Conservation (phyloP, 305 asterid species). For the Fraxinus platypoda region DNA sequence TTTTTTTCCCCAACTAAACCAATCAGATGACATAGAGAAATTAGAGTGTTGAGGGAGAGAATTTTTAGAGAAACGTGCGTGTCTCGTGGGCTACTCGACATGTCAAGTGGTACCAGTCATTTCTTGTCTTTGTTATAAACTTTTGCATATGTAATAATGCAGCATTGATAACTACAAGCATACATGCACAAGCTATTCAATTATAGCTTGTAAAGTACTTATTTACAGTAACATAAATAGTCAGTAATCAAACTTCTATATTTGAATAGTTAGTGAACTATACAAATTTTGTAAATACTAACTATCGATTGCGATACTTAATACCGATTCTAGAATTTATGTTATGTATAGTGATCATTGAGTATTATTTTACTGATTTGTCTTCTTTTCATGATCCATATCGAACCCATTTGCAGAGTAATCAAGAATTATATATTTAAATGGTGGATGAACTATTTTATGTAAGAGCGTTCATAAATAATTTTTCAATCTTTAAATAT, state of each 20-base stretch:
- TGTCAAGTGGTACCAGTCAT: slow-evolving; percentile 33
- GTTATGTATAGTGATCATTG: too few species aligned
- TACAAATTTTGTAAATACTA: not conserved
- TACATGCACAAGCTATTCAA: not conserved
- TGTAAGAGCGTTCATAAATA: too few species aligned
- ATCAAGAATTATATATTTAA: not conserved
- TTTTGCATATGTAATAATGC: slow-evolving; percentile 10
- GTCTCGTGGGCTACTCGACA: slow-evolving; percentile 46
- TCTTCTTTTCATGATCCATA: too few species aligned
- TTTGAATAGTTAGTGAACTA: too few species aligned
- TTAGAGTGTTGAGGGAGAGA: slow-evolving; percentile 19
- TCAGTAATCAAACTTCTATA: too few species aligned
- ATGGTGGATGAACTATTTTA: too few species aligned
- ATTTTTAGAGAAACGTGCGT: slow-evolving; percentile 50
- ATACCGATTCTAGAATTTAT: too few species aligned
- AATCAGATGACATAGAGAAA: not conserved
- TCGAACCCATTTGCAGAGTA: not conserved
- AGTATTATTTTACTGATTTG: too few species aligned
- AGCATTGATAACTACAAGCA: not conserved
- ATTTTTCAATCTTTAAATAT: too few species aligned
- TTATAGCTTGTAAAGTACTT: not conserved
- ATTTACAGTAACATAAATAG: not conserved
- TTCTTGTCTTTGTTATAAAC: slow-evolving; percentile 46
- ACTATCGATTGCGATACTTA: too few species aligned
- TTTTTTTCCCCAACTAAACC: not conserved